Evolutionary conservation across 805 yeast species (phyloP), one percentile per base, ranked within the genome.

Genomic region (Sungouiella thailandica): DNA sequence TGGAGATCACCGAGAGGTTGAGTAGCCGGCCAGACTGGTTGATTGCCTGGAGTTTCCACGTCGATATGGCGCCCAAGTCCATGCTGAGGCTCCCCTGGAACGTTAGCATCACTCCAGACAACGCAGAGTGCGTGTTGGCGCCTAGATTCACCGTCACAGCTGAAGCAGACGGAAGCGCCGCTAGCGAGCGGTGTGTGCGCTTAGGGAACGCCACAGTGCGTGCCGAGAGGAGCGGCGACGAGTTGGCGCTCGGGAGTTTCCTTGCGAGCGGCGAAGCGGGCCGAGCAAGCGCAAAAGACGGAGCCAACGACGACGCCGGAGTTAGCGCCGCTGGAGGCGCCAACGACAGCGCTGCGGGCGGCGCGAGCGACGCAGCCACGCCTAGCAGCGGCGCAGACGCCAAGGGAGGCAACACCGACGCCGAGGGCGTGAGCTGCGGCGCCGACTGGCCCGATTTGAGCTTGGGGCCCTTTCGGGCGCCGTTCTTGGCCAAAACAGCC

Each of bases 31-130:
- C 44, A 1, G 83, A 71, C 39, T 68, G 69, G 59, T 84, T 84
- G 33, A 81, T 70, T 1, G 82, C 77, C 45, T 78, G 83, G 10
- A 84, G 65, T 30, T 69, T 69, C 83, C 89, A 79, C 34, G 65
- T 70, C 50, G 74, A 75, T 2, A 67, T 62, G 25, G 74, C 70
- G 2, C 93, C 90, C 7, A 80, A 55, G 43, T 66, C 62, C 4
- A 81, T 77, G 25, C 69, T 65, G 5, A 81, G 72, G 8, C 75
- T 73, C 1, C 94, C 93, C 4, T 71, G 62, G 37, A 83, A 46
- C n/a, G 33, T 34, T 27, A 47, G 34, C 3, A 58, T 31, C 13
- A 60, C 62, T 18, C 49, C 76, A 35, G 53, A 78, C 13, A 66
- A 46, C 4, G 59, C 39, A 7, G 65, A 54, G 28, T 46, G 46